phyloP scores from a whole-genome alignment of 2,329 filamentous ascomycete genomes.

The Hypoxylon rubiginosum region DNA sequence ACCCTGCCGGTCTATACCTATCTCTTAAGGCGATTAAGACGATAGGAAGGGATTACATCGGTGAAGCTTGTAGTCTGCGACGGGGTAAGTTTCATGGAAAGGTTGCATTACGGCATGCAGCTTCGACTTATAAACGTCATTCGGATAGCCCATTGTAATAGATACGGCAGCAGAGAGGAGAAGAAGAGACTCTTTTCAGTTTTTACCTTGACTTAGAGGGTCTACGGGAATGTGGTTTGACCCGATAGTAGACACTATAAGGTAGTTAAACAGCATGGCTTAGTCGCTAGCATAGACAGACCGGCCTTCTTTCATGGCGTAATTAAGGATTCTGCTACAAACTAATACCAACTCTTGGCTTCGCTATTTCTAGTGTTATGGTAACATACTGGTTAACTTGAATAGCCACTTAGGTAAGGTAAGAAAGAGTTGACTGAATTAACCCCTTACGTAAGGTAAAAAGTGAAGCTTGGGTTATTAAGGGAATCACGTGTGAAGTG shows the following conservation, averaged over 20 bases:
- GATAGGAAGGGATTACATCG: constrained; percentile 16
- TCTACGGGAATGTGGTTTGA: not conserved
- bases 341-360: not conserved
- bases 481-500: constrained; percentile 38
- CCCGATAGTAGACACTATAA: not conserved
- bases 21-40: not conserved
- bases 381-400: not conserved
- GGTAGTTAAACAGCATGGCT: not conserved
- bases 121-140: constrained; percentile 40
- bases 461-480: not conserved
- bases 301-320: not conserved
- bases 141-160: constrained; percentile 46
- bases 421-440: no score
- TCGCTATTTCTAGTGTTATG: not conserved
- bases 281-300: no score
- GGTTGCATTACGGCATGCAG: constrained; percentile 24
- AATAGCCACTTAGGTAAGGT: no score
- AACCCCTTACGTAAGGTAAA: no score
- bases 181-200: constrained; percentile 26
- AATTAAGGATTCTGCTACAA: not conserved
- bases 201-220: not conserved
- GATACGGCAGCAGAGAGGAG: constrained; percentile 41
- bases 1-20: constrained; percentile 22
- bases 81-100: constrained; percentile 29
- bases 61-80: constrained; percentile 38